Evolutionary conservation across 225 moss, liverwort and hornwort species (phyloP), one percentile per base, ranked within the genome.

Genomic region (Takakia lepidozioides): DNA sequence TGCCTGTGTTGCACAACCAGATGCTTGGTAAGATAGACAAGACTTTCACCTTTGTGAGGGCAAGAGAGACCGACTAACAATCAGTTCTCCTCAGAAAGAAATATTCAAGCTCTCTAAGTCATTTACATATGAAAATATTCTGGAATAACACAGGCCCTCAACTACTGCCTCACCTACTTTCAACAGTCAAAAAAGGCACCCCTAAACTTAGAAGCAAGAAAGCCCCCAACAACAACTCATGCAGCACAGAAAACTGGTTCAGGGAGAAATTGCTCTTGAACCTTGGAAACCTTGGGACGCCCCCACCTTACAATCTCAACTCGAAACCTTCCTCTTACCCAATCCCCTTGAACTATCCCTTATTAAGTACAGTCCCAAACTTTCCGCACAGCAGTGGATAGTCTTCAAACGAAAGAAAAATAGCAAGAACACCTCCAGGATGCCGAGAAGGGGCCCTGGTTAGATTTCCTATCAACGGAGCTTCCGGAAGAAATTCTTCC

Each of bases 401-500:
- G 9, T 5, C 29, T 3, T 3, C 6, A 18, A 2, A 0, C 5
- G 13, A 18, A 1, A 18, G 29, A 19, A 13, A 19, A 19, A 16
- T 27, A 34, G 30, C 14, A 29, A 28, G 19, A 3, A 4, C 15
- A 48, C 47, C 29, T 28, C n/a, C 30, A 10, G n/a, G 16, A 3
- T 30, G 29, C 4, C 50, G 30, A 29, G 50, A 50, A 29, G 50
- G 50, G 7, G 34, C 29, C 19, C 13, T 50, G 0, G 50, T 35
- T 15, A 32, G 19, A 20, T 29, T 29, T 10, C 27, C 3, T 19
- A 50, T 30, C 29, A 50, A 29, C 2, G 34, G 50, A 15, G 15
- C 27, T 25, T 14, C 25, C 3, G 48, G 9, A 27, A 16, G 48
- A 9, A 16, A 3, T 19, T 30, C 50, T 50, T 29, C 50, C 3